Evolutionary conservation across 345 rosid genomes (phyloP).

Genomic region (Syzygium aromaticum): DNA sequence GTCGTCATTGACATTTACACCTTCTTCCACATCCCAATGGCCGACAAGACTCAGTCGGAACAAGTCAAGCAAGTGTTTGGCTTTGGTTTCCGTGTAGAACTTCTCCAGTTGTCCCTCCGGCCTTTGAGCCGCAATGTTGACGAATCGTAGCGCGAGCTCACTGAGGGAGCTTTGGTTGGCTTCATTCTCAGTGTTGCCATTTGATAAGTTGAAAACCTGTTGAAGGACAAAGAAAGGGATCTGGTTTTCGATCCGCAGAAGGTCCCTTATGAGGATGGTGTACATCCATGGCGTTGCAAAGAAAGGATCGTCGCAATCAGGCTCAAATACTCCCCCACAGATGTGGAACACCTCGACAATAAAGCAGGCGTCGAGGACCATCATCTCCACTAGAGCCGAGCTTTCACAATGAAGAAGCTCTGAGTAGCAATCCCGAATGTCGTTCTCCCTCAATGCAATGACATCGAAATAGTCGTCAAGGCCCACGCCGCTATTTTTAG

Average conservation of each 20-base stretch:
- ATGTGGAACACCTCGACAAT: slow-evolving; percentile 34
- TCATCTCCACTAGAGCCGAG: slow-evolving; percentile 24
- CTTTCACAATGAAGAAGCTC: slow-evolving; percentile 6
- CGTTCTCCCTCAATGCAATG: no score
- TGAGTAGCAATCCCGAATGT: slow-evolving; percentile 20
- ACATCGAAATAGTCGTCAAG: no score
- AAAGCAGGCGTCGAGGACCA: slow-evolving; percentile 61
- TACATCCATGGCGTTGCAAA: slow-evolving; percentile 36
- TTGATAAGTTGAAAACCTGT: slow-evolving; percentile 8
- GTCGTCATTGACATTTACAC: background rate
- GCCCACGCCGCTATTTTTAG: no score
- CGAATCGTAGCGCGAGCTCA: no score
- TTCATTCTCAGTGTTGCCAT: no score
- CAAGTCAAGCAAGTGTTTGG: slow-evolving; percentile 39
- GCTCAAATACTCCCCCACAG: slow-evolving; percentile 8
- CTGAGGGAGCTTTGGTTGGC: no score
- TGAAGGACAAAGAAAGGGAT: slow-evolving; percentile 41
- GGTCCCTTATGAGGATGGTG: slow-evolving; percentile 23
- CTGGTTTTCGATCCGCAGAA: slow-evolving; percentile 48
- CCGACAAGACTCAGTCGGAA: slow-evolving; percentile 19
- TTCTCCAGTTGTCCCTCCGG: no score
- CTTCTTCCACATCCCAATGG: background rate
- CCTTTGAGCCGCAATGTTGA: no score
- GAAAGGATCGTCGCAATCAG: slow-evolving; percentile 34
- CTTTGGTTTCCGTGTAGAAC: slow-evolving; percentile 1